Base-by-base conservation (phyloP, 495 filamentous ascomycete genomes). In the Aspergillus bridgeri region DNA sequence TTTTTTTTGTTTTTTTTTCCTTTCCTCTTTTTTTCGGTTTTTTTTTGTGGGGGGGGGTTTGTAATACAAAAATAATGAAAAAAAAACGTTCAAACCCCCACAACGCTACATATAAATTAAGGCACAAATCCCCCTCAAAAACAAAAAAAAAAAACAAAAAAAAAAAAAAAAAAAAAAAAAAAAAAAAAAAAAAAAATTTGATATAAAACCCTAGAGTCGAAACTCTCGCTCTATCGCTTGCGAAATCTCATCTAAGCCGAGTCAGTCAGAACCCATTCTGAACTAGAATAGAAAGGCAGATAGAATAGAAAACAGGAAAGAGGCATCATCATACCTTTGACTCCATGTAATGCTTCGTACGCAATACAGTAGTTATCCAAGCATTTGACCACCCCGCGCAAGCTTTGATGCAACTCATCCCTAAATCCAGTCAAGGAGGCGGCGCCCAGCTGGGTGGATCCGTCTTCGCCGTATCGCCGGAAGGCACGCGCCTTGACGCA, bases 191-290 rank as follows among this genome's bases (percentile, higher is more conserved):
- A 20, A 21, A 53, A 44, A 53, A 44, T n/a, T n/a, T n/a, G n/a
- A n/a, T n/a, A n/a, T n/a, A 43, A 23, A 49, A 25, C 3, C 6
- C n/a, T 15, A 50, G 11, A n/a, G 48, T 50, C 23, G 21, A 17
- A 60, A 60, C 9, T 55, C 53, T 22, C 48, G 48, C 23, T 60
- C 58, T 13, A 60, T 56, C 5, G 58, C 58, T 17, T 51, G 58
- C 0, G 17, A 19, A 42, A 60, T 42, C 45, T 60, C 54, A 48
- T 60, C 58, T 60, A 51, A 38, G 3, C 6, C 43, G 9, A 6
- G 43, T 18, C 33, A 33, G 9, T n/a, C n/a, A n/a, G n/a, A n/a
- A n/a, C n/a, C n/a, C n/a, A n/a, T n/a, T n/a, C n/a, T n/a, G n/a
- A n/a, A n/a, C n/a, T n/a, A n/a, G n/a, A n/a, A n/a, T n/a, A n/a